Percentiles rank a stretch among this genome's conserved stretches.
Conservation (phyloP, 2,329 filamentous ascomycete species). For the Aureobasidium subglaciale region DNA sequence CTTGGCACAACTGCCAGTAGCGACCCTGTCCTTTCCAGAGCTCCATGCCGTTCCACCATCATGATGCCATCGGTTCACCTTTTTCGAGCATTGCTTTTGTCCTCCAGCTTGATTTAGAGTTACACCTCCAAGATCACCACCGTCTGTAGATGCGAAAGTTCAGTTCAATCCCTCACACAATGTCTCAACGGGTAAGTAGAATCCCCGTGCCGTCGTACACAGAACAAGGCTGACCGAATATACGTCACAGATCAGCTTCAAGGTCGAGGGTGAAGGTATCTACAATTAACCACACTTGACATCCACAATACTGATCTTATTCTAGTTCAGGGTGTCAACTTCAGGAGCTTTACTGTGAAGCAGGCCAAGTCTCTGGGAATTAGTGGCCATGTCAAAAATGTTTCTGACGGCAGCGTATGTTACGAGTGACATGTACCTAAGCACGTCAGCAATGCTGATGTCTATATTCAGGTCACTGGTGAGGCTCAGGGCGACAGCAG, state of each 20-base stretch:
- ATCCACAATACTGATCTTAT: neutral
- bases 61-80: constrained; percentile 6
- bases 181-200: constrained; percentile 27
- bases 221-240: neutral
- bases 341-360: constrained; percentile 38
- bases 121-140: neutral
- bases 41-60: neutral
- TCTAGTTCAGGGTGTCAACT: constrained; percentile 46
- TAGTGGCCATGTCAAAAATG: constrained; percentile 42
- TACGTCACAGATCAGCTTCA: constrained; percentile 38
- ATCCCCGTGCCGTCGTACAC: neutral
- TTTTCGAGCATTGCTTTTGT: neutral
- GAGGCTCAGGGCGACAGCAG: constrained; percentile 73
- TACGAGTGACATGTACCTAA: too few species aligned
- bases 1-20: constrained; percentile 2
- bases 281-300: neutral
- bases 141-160: constrained; percentile 15
- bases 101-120: too few species aligned
- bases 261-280: constrained; percentile 33
- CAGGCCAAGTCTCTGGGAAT: constrained; percentile 38
- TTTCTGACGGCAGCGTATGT: constrained; percentile 37
- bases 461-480: constrained; percentile 63
- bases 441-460: neutral
- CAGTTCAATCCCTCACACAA: constrained; percentile 17
- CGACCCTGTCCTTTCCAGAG: neutral